Evolutionary conservation across 352 stramenopile species (phyloP).

Genomic region (Phytopythium sindhum): DNA sequence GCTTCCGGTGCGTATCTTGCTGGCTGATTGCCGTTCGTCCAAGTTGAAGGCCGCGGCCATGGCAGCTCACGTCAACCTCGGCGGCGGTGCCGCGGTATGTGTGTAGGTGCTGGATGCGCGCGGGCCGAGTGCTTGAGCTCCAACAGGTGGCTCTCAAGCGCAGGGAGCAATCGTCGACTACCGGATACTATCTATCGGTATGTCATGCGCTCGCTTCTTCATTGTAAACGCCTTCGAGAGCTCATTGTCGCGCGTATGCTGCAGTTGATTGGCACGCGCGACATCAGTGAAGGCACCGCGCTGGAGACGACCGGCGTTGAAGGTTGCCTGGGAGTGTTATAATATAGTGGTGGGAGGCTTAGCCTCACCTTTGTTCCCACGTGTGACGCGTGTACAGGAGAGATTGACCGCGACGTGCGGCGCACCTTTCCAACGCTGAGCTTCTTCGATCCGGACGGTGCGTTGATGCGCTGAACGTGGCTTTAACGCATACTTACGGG

Average conservation of each 20-base stretch:
- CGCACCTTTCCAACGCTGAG: slow-evolving; percentile 60
- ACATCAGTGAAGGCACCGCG: slow-evolving; percentile 24
- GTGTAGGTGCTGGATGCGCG: slow-evolving; percentile 38
- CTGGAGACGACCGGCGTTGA: slow-evolving; percentile 59
- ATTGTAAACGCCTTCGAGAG: not conserved
- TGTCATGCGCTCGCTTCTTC: not conserved
- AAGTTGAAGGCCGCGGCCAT: not conserved
- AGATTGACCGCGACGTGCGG: slow-evolving; percentile 69
- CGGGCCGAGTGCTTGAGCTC: slow-evolving; percentile 17
- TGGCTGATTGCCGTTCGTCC: not conserved
- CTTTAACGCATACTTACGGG: not conserved
- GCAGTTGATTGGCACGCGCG: slow-evolving; percentile 41
- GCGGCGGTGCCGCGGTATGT: not conserved
- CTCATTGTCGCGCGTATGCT: not conserved
- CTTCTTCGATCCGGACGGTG: slow-evolving; percentile 46
- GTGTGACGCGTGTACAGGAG: slow-evolving; percentile 23
- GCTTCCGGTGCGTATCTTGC: slow-evolving; percentile 24
- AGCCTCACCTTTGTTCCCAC: not conserved
- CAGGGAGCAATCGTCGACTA: not conserved
- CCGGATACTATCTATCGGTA: slow-evolving; percentile 3
- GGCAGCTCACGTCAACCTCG: not conserved
- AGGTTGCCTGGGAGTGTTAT: slow-evolving; percentile 23
- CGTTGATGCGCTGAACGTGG: not conserved
- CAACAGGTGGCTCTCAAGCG: not conserved
- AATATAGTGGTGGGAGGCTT: not conserved